A percentile compares a stretch with the other conserved stretches of the same genome.
Evolutionary conservation across 2,329 filamentous ascomycete genomes (phyloP).

Genomic region (Phialemoniopsis sp.): DNA sequence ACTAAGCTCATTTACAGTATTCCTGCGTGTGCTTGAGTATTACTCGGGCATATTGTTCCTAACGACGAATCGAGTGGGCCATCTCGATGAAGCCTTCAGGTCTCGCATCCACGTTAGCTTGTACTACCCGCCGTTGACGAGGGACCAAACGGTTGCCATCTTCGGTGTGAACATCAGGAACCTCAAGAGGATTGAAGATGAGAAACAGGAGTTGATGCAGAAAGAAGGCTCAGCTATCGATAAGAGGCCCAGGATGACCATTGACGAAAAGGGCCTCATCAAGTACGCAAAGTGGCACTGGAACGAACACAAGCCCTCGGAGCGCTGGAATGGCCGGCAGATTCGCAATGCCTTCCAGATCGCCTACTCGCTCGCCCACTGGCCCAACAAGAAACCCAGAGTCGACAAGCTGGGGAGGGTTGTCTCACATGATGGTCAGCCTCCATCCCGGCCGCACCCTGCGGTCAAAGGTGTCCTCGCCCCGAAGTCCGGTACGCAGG

Average conservation of each 20-base stretch:
- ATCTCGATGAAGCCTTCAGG: conserved; percentile 44
- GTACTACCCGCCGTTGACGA: conserved; percentile 26
- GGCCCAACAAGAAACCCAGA: no score
- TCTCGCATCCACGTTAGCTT: conserved; percentile 42
- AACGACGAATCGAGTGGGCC: conserved; percentile 45
- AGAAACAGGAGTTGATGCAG: no score
- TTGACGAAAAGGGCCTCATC: no score
- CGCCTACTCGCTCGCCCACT: conserved; percentile 19
- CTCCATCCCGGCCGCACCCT: no score
- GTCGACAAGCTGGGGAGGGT: no score
- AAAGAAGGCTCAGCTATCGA: no score
- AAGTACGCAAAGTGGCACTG: no score
- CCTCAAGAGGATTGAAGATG: conserved; percentile 6
- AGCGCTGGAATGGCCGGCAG: conserved; percentile 26
- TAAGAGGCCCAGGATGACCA: no score
- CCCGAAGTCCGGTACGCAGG: no score
- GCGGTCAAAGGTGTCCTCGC: no score
- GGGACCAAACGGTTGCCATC: conserved; percentile 8
- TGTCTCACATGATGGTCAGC: no score
- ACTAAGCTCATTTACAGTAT: conserved; percentile 21
- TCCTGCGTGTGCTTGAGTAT: conserved; percentile 41
- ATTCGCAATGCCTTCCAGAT: conserved; percentile 25
- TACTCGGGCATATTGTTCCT: conserved; percentile 42
- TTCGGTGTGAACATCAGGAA: conserved; percentile 11
- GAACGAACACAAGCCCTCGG: no score